phyloP scores from a whole-genome alignment of 1,139 yeast genomes.

The Pichia kudriavzevii region DNA sequence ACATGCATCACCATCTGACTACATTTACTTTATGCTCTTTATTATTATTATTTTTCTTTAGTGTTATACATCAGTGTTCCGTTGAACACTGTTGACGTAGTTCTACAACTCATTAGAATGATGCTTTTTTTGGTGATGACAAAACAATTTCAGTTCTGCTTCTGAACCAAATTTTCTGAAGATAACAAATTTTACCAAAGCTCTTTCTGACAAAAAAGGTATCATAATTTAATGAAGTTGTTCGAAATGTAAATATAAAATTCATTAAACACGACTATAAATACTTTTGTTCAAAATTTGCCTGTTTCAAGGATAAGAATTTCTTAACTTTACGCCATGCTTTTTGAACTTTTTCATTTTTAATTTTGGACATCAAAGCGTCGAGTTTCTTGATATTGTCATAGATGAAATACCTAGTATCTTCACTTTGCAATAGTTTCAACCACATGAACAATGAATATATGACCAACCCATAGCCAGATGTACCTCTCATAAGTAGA shows the following conservation, averaged over 20 bases:
- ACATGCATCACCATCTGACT: conserved; percentile 93
- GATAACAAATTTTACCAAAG: conserved; percentile 49
- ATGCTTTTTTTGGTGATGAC: conserved; percentile 43
- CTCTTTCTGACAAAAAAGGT: no score
- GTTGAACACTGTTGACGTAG: background rate
- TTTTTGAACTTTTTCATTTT: conserved; percentile 41
- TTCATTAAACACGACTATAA: conserved; percentile 11
- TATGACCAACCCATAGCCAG: conserved; percentile 58
- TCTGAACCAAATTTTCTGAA: conserved; percentile 65
- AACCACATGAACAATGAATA: conserved; percentile 62
- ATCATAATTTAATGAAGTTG: no score
- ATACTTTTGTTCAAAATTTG: conserved; percentile 22
- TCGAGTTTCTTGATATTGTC: conserved; percentile 37
- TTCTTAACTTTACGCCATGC: conserved; percentile 38
- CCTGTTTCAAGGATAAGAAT: conserved; percentile 34
- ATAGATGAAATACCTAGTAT: conserved; percentile 41
- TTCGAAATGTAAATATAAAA: no score
- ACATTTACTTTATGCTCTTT: background rate
- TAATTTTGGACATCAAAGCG: conserved; percentile 32
- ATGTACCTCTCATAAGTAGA: conserved; percentile 51
- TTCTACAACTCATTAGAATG: background rate
- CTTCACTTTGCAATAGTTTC: conserved; percentile 48
- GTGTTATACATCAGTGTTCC: conserved; percentile 1
- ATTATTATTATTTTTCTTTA: conserved; percentile 2
- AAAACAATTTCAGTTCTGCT: conserved; percentile 73